Evolutionary conservation across 1,139 yeast species (phyloP), one percentile per base, ranked within the genome.

Genomic region (Suhomyces yuchorum): DNA sequence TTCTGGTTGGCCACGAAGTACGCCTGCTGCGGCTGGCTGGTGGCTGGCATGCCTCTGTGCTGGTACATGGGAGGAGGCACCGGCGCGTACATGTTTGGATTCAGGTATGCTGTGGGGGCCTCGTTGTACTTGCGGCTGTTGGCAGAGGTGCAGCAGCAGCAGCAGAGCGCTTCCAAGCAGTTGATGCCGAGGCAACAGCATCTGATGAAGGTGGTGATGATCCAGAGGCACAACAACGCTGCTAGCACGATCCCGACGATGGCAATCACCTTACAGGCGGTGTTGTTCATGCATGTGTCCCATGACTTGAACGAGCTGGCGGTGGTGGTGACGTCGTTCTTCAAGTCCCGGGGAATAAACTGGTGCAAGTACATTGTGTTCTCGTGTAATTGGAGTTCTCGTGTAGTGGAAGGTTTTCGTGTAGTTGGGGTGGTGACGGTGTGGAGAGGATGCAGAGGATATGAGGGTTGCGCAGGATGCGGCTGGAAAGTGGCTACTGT

Each of bases 221-320:
- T 52, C 83, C 84, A 80, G 6, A 78, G 54, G 2, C 61, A 59
- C 11, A 79, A 47, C 40, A 80, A 62, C 8, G 63, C 71, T 0
- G 83, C 93, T 11, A 88, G 58, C 0, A 75, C 81, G 1, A 87
- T 85, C 5, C 87, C 84, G n/a, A 87, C 86, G 42, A 88, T 87
- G 8, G 88, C 92, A 17, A 85, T 80, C 52, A 87, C 80, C 62
- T 87, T 87, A 67, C 96, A 88, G 35, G 84, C 75, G 35, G 70
- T 81, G 63, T 87, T 85, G 58, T 78, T 84, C 95, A 87, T 87
- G 67, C 96, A 88, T 2, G 87, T 80, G 60, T 85, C 81, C 95
- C 96, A 88, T 40, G 67, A 60, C 57, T 72, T 80, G 70, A 86
- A 85, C 2, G 89, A 72, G 18, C 77, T 60, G 8, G 83, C 85